phyloP scores from a whole-genome alignment of 2,329 filamentous ascomycete genomes.

The Samsoniella hepiali region DNA sequence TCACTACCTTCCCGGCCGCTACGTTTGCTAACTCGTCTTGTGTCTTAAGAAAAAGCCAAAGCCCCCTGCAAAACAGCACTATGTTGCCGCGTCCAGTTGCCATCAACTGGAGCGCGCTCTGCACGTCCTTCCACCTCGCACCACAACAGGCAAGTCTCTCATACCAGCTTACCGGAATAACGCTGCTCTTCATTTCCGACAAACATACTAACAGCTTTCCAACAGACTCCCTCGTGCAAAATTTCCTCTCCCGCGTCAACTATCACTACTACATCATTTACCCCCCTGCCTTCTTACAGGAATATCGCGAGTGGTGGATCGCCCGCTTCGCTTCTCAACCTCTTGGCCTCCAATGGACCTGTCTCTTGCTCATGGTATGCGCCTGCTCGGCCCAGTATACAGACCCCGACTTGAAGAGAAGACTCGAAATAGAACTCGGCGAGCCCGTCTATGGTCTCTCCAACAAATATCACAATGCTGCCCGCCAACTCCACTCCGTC shows the following conservation, averaged over 20 bases:
- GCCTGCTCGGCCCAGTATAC: constrained; percentile 37
- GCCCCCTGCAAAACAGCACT: constrained; percentile 22
- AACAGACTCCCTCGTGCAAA: constrained; percentile 36
- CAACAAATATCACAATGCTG: constrained; percentile 33
- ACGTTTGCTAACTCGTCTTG: not conserved
- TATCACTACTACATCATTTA: constrained; percentile 40
- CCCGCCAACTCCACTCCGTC: constrained; percentile 31
- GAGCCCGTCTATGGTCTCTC: constrained; percentile 29
- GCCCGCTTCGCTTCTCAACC: constrained; percentile 29
- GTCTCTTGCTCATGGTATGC: constrained; percentile 37
- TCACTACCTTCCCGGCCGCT: not conserved
- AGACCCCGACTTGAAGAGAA: constrained; percentile 29
- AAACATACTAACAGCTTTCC: not conserved
- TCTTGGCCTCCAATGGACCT: constrained; percentile 37
- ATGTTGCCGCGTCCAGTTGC: constrained; percentile 23
- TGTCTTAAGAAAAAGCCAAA: constrained; percentile 23
- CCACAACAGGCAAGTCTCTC: constrained; percentile 32
- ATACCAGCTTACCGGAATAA: not conserved
- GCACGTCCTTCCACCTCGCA: constrained; percentile 31
- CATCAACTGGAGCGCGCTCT: constrained; percentile 33
- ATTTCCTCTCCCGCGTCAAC: constrained; percentile 37
- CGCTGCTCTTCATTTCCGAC: not conserved
- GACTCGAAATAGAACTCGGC: constrained; percentile 32
- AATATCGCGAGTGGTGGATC: constrained; percentile 37
- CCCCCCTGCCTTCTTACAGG: constrained; percentile 33